Conservation (phyloP, 495 filamentous ascomycete genomes). For the Coniosporium apollinis region DNA sequence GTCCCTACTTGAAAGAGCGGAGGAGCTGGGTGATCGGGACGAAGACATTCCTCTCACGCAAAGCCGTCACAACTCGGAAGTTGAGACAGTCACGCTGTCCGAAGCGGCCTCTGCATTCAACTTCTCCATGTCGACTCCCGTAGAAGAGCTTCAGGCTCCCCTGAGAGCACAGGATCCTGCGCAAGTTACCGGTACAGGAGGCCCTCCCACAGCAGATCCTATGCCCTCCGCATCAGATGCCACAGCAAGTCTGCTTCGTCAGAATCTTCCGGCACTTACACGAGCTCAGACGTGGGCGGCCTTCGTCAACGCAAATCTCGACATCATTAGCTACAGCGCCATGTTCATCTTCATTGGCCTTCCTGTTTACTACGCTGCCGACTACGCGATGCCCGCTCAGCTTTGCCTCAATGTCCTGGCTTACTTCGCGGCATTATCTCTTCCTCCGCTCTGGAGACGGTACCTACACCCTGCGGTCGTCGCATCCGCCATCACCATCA, state of each 20-base stretch:
- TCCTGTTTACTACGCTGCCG: constrained; percentile 30
- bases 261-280: constrained; percentile 25
- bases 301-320: constrained; percentile 24
- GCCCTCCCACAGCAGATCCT: constrained; percentile 18
- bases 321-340: constrained; percentile 23
- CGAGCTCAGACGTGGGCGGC: constrained; percentile 30
- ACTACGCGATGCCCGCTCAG: constrained; percentile 38
- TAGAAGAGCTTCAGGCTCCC: constrained; percentile 9
- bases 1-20: constrained; percentile 29
- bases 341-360: constrained; percentile 32
- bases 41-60: constrained; percentile 23
- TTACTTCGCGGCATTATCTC: constrained; percentile 29
- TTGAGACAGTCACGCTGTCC: too few species aligned
- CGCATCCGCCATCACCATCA: constrained; percentile 28
- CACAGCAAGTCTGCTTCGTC: constrained; percentile 5
- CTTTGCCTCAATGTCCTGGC: constrained; percentile 30
- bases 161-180: constrained; percentile 23
- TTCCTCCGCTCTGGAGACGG: constrained; percentile 27
- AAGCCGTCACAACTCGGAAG: constrained; percentile 1
- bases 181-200: constrained; percentile 23
- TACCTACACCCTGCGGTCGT: constrained; percentile 37
- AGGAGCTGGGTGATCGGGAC: constrained; percentile 28
- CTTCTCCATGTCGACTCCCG: neutral
- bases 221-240: neutral
- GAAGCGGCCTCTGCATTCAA: neutral